These are phyloP conservation scores for Kodamaea neixiangensis DNA, from an alignment of 805 yeast species.

Conservation along the genomic window DNA sequence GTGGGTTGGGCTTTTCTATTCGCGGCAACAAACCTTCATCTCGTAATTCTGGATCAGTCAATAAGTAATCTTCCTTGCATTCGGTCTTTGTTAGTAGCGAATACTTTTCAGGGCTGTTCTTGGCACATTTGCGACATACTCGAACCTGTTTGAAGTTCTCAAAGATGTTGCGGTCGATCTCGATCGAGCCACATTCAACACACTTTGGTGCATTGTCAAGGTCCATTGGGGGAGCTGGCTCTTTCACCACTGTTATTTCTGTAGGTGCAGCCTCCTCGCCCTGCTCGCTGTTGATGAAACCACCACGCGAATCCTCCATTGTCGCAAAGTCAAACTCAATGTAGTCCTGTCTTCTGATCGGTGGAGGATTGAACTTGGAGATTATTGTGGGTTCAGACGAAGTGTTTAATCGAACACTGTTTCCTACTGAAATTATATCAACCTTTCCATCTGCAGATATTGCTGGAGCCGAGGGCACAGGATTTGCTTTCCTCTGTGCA, in stretches of 20 bases:
- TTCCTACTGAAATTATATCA: slow-evolving; percentile 9
- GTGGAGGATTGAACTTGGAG: slow-evolving; percentile 26
- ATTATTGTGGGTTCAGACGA: not conserved
- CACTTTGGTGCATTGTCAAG: slow-evolving; percentile 78
- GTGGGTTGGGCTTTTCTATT: slow-evolving; percentile 91
- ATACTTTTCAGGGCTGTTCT: slow-evolving; percentile 79
- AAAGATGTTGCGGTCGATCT: slow-evolving; percentile 71
- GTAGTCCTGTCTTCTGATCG: slow-evolving; percentile 61
- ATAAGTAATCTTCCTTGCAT: slow-evolving; percentile 85
- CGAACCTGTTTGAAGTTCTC: slow-evolving; percentile 65
- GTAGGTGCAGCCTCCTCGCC: slow-evolving; percentile 51
- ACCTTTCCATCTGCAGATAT: not conserved
- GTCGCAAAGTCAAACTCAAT: slow-evolving; percentile 87
- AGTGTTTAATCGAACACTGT: slow-evolving; percentile 9
- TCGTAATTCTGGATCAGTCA: slow-evolving; percentile 89
- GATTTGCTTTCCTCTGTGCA: slow-evolving; percentile 8
- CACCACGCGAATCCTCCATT: slow-evolving; percentile 88
- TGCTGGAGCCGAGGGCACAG: not conserved
- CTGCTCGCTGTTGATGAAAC: slow-evolving; percentile 54
- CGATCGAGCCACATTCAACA: slow-evolving; percentile 77
- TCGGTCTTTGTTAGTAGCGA: slow-evolving; percentile 92
- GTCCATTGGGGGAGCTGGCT: slow-evolving; percentile 72
- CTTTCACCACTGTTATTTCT: slow-evolving; percentile 46
- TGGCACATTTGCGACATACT: slow-evolving; percentile 80
- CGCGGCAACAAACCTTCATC: slow-evolving; percentile 70